Conservation (phyloP, 2,329 filamentous ascomycete genomes). For the Xylariomycetidae sp. region DNA sequence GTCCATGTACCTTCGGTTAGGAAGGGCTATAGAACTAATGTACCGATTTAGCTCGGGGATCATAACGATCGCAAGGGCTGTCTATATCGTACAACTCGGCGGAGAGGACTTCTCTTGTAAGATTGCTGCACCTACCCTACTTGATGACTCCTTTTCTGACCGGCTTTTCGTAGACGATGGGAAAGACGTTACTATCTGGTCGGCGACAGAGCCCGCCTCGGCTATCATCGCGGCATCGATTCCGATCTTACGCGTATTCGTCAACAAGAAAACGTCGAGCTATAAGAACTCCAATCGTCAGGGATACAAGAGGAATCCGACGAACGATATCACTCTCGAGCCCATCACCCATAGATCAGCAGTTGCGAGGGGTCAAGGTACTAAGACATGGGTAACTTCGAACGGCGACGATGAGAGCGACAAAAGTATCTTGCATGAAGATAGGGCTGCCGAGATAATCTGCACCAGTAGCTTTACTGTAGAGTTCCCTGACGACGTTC, state of each 20-base stretch:
- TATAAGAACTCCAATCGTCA: conserved; percentile 4
- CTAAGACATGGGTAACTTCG: no score
- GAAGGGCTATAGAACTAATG: no score
- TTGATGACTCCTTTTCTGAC: conserved; percentile 1
- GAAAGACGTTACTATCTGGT: conserved; percentile 8
- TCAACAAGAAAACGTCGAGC: no score
- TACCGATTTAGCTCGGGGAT: conserved; percentile 9
- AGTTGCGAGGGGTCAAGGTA: no score
- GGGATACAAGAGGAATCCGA: no score
- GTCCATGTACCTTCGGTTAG: not conserved
- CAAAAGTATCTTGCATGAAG: no score
- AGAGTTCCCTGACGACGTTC: no score
- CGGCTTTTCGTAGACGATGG: conserved; percentile 3
- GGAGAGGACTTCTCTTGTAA: conserved; percentile 11
- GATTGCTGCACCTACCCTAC: not conserved
- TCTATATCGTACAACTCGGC: conserved; percentile 5
- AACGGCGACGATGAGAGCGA: no score
- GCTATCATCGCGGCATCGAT: conserved; percentile 11
- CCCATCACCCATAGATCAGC: no score
- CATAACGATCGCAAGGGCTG: conserved; percentile 8
- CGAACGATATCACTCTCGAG: no score
- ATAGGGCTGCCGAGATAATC: no score
- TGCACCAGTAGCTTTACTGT: no score
- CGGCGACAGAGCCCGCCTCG: conserved; percentile 8
- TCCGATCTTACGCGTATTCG: conserved; percentile 11